Conservation (phyloP, 441 rosid species). For the Adansonia madagascariensis region DNA sequence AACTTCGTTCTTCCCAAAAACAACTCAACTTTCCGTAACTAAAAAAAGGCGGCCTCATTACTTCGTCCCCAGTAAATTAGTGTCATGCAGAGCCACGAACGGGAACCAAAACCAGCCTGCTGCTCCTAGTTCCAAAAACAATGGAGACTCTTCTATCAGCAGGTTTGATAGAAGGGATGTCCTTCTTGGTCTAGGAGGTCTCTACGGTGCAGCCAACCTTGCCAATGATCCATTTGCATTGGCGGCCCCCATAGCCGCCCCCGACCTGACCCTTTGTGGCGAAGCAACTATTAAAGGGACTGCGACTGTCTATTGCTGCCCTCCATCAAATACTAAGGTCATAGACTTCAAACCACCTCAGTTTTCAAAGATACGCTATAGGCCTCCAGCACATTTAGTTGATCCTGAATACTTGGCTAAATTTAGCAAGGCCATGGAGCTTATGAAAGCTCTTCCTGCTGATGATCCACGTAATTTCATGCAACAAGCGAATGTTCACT, state of each 20-base stretch:
- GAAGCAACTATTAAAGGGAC: conserved; percentile 36
- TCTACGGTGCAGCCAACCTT: conserved; percentile 41
- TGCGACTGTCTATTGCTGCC: conserved; percentile 50
- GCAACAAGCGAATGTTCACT: conserved; percentile 62
- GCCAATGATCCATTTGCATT: conserved; percentile 30
- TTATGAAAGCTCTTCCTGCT: conserved; percentile 63
- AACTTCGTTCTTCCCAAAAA: conserved; percentile 30
- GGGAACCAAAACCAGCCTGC: not conserved
- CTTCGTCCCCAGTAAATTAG: not conserved
- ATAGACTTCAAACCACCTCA: conserved; percentile 49
- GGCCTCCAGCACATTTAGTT: conserved; percentile 59
- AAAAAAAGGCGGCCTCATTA: not conserved
- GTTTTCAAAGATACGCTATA: conserved; percentile 33
- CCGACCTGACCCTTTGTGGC: conserved; percentile 46
- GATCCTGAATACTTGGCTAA: conserved; percentile 50
- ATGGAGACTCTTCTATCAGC: conserved; percentile 14
- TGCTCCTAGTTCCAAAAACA: not conserved
- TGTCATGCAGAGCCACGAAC: conserved; percentile 39
- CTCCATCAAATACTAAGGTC: conserved; percentile 43
- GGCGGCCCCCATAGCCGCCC: conserved; percentile 47
- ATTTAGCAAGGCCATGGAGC: conserved; percentile 53
- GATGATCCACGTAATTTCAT: conserved; percentile 63
- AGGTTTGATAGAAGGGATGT: conserved; percentile 51
- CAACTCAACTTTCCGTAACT: conserved; percentile 30
- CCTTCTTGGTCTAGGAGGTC: conserved; percentile 52